Base-by-base conservation (phyloP, 1,284 basidiomycete genomes). In the Tilletia walkeri region DNA sequence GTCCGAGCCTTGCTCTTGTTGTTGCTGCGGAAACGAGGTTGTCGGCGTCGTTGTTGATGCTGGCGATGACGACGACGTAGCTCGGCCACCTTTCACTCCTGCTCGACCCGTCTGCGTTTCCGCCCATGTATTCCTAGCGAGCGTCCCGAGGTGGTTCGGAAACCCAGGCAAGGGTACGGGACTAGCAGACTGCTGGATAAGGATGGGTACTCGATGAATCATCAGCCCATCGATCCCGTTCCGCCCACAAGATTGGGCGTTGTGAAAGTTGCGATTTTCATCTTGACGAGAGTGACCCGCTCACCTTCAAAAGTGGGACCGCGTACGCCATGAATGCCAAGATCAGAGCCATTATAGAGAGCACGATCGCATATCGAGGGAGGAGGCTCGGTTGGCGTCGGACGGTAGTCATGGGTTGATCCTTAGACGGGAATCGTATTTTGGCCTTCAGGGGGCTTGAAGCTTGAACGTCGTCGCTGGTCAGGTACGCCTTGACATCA, bases 401-500 rank as follows among this genome's bases (percentile, higher is more conserved):
- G 18, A 36, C 36, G 16, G 59, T 38, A 2, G 9, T 12, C 20
- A 36, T 3, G 59, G 30, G 18, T 38, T 38, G 5, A 18, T 5
- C 34, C 12, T 30, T 39, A 2, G 30, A 36, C 36, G 16, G 30
- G 38, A 36, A 63, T 34, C 59, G 30, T 4, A 63, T 10, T 20
- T 63, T 0, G 5, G 59, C 59, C n/a, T 41, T 63, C 12, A 63
- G 59, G 9, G 59, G 59, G 10, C 59, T 9, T 36, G 9, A 18
- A n/a, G 34, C 12, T 39, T 63, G 59, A 2, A 63, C 59, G n/a
- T 63, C 59, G n/a, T 63, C 59, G 9, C 36, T 34, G 16, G 59
- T 63, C 14, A 63, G 36, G n/a, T 63, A 63, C 4, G 59, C 59
- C 36, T 63, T 63, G 36, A 63, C 59, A 41, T 63, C 59, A 12